Percentiles rank a stretch among this genome's conserved stretches.
These are phyloP conservation scores for Coniosporium apollinis DNA, from an alignment of 495 filamentous ascomycete species.

Conservation along the genomic window DNA sequence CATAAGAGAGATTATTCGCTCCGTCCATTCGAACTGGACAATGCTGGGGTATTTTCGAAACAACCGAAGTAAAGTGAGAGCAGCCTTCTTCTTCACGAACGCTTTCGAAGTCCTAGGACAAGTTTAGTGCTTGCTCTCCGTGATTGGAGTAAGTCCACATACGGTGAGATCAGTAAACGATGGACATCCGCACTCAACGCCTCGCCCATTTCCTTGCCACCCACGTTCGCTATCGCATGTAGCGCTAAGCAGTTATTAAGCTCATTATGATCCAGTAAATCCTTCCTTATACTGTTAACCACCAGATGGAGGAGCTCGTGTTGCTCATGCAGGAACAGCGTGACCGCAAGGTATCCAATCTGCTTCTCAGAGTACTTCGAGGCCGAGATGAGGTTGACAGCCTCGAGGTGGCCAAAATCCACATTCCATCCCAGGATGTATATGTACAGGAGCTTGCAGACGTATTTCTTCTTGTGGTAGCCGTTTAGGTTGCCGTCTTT, in stretches of 20 bases:
- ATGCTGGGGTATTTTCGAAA: conserved; percentile 90
- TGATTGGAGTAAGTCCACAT: conserved; percentile 22
- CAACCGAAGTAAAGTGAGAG: conserved; percentile 82
- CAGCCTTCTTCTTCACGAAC: conserved; percentile 99
- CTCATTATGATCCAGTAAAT: conserved; percentile 86
- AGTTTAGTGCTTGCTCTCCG: neutral
- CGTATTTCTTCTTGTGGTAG: conserved; percentile 99
- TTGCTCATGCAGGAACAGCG: conserved; percentile 89
- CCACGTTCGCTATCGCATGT: conserved; percentile 97
- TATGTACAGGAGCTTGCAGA: conserved; percentile 98
- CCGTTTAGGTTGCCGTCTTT: conserved; percentile 61
- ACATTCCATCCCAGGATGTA: conserved; percentile 99
- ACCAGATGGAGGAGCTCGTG: conserved; percentile 93
- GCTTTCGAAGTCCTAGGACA: conserved; percentile 68
- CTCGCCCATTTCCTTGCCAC: conserved; percentile 92
- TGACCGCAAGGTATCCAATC: conserved; percentile 96
- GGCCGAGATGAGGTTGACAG: conserved; percentile 91
- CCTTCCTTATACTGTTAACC: conserved; percentile 96
- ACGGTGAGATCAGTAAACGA: conserved; percentile 89
- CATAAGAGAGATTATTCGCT: conserved; percentile 95
- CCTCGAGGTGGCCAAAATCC: conserved; percentile 96
- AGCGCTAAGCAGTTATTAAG: conserved; percentile 95
- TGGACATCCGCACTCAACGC: conserved; percentile 88
- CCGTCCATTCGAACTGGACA: conserved; percentile 91
- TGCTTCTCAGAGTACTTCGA: conserved; percentile 99